Percentiles rank a stretch among this genome's conserved stretches.
phyloP scores from a whole-genome alignment of 768 basidiomycete genomes.

The Termitomyces sp. region DNA sequence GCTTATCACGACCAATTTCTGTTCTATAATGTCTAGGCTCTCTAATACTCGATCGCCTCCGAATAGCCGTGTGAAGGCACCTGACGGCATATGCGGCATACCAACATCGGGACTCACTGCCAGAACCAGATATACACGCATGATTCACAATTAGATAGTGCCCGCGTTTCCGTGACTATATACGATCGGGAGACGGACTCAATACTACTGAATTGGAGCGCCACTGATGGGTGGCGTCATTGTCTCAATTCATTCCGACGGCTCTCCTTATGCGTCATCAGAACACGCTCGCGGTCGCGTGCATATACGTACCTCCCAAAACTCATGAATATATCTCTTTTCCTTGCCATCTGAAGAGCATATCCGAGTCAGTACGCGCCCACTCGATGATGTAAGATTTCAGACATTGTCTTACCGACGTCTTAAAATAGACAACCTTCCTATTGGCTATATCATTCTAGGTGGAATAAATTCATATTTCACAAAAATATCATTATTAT shows the following conservation, averaged over 20 bases:
- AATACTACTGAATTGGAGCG: slow-evolving; percentile 14
- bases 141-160: neutral
- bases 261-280: neutral
- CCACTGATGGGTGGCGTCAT: slow-evolving; percentile 11
- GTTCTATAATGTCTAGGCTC: slow-evolving; percentile 5
- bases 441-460: neutral
- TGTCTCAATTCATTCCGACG: slow-evolving; percentile 11
- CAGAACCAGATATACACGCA: neutral
- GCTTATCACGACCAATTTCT: neutral
- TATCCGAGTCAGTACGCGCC: neutral
- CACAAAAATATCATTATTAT: neutral
- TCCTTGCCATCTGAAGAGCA: too few relatives aligned
- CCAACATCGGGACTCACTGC: neutral
- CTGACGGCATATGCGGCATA: neutral
- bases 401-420: slow-evolving; percentile 3
- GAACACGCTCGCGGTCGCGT: neutral
- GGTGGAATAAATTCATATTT: neutral
- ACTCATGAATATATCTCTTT: neutral
- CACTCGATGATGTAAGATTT: neutral
- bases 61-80: neutral
- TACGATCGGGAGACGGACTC: slow-evolving; percentile 1
- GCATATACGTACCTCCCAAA: neutral
- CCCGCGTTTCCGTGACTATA: neutral
- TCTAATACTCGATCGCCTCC: slow-evolving; percentile 5
- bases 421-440: neutral